Evolutionary conservation across 495 filamentous ascomycete species (phyloP), one percentile per base, ranked within the genome.

Genomic region (Letharia lupina): DNA sequence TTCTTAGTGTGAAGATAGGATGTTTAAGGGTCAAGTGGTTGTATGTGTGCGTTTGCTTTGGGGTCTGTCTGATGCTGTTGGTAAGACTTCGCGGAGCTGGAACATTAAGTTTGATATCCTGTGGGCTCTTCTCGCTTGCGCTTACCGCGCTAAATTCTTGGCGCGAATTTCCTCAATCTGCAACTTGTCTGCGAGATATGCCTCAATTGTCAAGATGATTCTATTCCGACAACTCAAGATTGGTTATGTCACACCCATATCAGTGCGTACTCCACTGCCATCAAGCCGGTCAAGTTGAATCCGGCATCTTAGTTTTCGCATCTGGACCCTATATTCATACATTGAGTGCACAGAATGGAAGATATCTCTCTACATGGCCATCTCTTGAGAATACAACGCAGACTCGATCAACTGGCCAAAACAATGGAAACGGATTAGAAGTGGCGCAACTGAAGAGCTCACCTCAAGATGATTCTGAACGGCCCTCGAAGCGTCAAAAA

Each of bases 1-100:
- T 96, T 90, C 91, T 94, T 96, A 82, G 78, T 72, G 37, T 89
- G 91, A 93, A 94, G 91, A 88, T 82, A 93, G 91, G 91, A 87
- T 94, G 75, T 94, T 96, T 96, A 93, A 96, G 91, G 91, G 86
- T 81, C 86, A 86, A 75, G 73, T 39, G 42, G 20, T 45, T 56
- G 74, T 66, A n/a, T 18, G 28, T 58, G 28, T 58, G 28, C 39
- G 61, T 47, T 52, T 31, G 37, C 6, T 63, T 57, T 40, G 47
- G 28, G 57, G 39, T n/a, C 31, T 44, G 33, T 50, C 33, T 61
- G 33, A 10, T 28, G 58, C 37, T 39, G 8, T 39, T 39, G 37
- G 37, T 39, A 39, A 8, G 37, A 39, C 37, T 39, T 39, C 8
- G 37, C 37, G 37, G 37, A 39, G 37, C 37, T 39, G 37, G 37